Conservation (phyloP, 225 moss, liverwort and hornwort genomes). For the Ulota crispa region DNA sequence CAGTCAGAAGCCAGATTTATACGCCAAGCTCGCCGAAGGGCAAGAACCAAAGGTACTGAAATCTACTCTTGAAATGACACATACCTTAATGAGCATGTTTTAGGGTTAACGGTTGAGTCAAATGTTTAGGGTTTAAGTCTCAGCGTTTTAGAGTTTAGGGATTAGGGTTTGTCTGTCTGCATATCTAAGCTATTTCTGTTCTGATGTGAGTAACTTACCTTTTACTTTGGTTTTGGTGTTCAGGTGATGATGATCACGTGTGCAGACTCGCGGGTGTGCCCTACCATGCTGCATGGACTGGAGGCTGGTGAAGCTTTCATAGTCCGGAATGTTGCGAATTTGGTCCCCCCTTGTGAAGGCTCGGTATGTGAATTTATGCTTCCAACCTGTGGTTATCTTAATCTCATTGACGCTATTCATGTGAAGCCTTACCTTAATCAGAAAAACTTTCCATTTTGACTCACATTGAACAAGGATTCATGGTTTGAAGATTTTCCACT, state of each 20-base stretch:
- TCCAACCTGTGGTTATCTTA: neutral
- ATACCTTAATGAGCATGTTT: neutral
- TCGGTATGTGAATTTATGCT: slow-evolving; percentile 25
- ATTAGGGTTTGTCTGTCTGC: neutral
- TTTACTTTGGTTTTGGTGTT: neutral
- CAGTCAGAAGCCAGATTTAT: slow-evolving; percentile 80
- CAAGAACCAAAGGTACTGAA: slow-evolving; percentile 51
- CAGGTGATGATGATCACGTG: slow-evolving; percentile 88
- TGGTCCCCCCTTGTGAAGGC: slow-evolving; percentile 78
- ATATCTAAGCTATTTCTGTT: neutral
- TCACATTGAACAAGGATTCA: too few relatives aligned
- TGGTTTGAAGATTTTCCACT: neutral
- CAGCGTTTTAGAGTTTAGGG: neutral
- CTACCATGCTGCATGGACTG: slow-evolving; percentile 72
- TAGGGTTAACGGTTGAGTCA: neutral
- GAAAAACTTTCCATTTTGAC: too few relatives aligned
- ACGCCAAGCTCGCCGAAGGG: slow-evolving; percentile 73
- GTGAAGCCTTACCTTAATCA: neutral
- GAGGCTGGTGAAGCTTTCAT: slow-evolving; percentile 79
- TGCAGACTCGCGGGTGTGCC: slow-evolving; percentile 79
- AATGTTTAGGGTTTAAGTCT: neutral
- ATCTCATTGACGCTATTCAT: neutral
- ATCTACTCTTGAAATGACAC: neutral
- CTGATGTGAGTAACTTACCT: neutral
- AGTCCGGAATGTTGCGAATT: slow-evolving; percentile 78